phyloP scores from a whole-genome alignment of 106 monocot genomes.

The Vanilla planifolia region DNA sequence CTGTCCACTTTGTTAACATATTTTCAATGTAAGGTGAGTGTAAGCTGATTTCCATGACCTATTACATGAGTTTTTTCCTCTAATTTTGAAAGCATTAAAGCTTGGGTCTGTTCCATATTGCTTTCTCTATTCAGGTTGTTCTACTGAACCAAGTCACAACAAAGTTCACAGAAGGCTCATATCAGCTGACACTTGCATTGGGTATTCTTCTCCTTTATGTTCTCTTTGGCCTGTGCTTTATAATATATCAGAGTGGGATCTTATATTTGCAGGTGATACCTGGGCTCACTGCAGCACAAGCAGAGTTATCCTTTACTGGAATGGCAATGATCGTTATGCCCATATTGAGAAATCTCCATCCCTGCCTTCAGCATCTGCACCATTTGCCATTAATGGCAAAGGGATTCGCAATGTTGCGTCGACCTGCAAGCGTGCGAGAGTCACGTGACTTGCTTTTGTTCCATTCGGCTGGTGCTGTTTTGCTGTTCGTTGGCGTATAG shows the following conservation, averaged over 20 bases:
- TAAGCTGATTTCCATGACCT: too few species aligned
- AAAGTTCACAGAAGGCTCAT: slow-evolving; percentile 74
- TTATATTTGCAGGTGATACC: slow-evolving; percentile 63
- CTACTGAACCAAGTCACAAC: slow-evolving; percentile 81
- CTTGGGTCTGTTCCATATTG: too few species aligned
- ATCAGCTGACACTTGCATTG: slow-evolving; percentile 80
- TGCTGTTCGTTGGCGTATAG: too few species aligned
- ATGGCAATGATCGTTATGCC: slow-evolving; percentile 69
- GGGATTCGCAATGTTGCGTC: slow-evolving; percentile 52
- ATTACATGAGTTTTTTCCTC: too few species aligned
- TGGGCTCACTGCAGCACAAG: slow-evolving; percentile 97
- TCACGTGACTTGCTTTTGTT: slow-evolving; percentile 26
- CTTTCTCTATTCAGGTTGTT: slow-evolving; percentile 49
- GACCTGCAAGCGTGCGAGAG: slow-evolving; percentile 57
- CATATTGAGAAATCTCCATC: slow-evolving; percentile 89
- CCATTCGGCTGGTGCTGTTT: too few species aligned
- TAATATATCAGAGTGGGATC: not conserved
- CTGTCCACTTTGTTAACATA: too few species aligned
- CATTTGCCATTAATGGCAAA: slow-evolving; percentile 56
- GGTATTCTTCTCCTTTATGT: slow-evolving; percentile 61
- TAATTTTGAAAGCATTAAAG: too few species aligned
- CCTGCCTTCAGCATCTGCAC: slow-evolving; percentile 62
- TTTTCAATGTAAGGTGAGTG: too few species aligned
- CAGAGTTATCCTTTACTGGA: slow-evolving; percentile 84
- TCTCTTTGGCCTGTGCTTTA: slow-evolving; percentile 8